phyloP scores from a whole-genome alignment of 306 rosid genomes.

The Cucurbita ficifolia region DNA sequence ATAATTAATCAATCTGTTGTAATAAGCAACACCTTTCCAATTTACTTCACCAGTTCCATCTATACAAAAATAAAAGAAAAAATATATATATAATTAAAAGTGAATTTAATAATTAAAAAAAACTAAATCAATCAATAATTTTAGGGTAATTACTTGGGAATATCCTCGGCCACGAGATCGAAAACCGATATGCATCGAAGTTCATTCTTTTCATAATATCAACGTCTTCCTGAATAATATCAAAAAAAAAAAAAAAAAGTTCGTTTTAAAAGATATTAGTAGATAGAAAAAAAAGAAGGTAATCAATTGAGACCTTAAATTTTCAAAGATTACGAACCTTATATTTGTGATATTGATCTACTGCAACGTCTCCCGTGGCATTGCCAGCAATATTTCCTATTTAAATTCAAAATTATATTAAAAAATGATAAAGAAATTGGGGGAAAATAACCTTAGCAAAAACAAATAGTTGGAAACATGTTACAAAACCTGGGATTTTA shows the following conservation, averaged over 20 bases:
- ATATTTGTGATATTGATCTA: constrained; percentile 83
- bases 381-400: constrained; percentile 62
- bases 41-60: constrained; percentile 82
- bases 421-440: not conserved
- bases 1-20: constrained; percentile 68
- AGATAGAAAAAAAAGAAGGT: too few relatives aligned
- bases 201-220: constrained; percentile 48
- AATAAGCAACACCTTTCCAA: constrained; percentile 81
- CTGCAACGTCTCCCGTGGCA: constrained; percentile 60
- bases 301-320: not conserved
- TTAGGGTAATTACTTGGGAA: constrained; percentile 42
- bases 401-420: not conserved
- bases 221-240: constrained; percentile 49
- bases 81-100: not conserved
- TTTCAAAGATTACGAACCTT: constrained; percentile 22
- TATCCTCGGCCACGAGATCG: constrained; percentile 92
- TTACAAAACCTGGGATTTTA: constrained; percentile 36
- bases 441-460: not conserved
- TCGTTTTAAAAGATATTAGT: too few relatives aligned
- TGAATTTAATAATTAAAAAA: not conserved
- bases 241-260: not conserved
- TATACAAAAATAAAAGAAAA: constrained; percentile 6
- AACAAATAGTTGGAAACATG: not conserved
- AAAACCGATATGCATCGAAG: constrained; percentile 80
- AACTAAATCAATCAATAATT: not conserved